Base-by-base conservation (phyloP, 257 asterid species). In the Przewalskia tangutica region DNA sequence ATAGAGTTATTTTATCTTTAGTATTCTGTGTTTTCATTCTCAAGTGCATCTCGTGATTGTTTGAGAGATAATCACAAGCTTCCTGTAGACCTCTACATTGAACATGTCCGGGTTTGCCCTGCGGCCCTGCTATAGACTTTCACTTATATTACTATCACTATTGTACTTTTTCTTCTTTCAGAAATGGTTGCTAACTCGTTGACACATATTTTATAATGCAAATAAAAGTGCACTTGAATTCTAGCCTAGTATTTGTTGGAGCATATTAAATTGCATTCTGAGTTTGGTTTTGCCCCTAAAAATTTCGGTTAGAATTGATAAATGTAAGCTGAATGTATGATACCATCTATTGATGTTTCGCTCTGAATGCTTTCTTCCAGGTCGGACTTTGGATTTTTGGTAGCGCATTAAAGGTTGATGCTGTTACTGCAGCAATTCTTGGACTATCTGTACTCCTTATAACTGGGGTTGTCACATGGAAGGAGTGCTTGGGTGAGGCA, bases 361-460 rank as follows among this genome's bases (percentile, higher is more conserved):
- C 78, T 58, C 18, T 81, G 27, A 84, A 62, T 84, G 40, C 38
- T 18, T 50, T 67, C 10, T 82, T 63, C 79, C 89, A 94, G 99
- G 99, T 94, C 18, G 98, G 99, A 40, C 97, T 95, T 73, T 95
- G 98, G 99, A 67, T 94, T 56, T 95, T 89, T n/a, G 99, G 99
- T 70, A 86, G 98, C 20, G 80, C 78, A 17, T 77, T 95, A 81
- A 92, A 86, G n/a, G 93, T 95, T 53, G 99, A 95, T 88, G 99
- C 99, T 66, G 99, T 95, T 77, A 91, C 97, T 48, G 97, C 99
- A 17, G 99, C 99, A 53, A 95, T 95, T 85, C 97, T 95, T 84
- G 97, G 99, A 58, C 82, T 95, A 73, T 87, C 97, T 4, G 95
- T 94, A 81, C 98, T 95, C 83, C 97, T 95, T 46, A 83, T 91